phyloP scores from a whole-genome alignment of 768 basidiomycete species.

The Phylloporus arenicola region DNA sequence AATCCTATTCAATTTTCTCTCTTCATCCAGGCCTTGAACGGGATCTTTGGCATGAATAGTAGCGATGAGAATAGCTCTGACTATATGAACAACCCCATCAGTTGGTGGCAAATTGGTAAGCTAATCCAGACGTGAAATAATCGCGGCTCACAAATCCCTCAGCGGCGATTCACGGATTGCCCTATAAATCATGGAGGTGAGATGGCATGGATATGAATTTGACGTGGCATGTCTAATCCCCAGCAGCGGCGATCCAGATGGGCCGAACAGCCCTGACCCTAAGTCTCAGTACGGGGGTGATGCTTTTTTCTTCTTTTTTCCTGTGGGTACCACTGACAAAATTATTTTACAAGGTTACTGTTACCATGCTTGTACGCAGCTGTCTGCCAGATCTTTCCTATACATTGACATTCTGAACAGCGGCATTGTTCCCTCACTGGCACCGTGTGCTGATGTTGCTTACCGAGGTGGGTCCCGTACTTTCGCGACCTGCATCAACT shows the following conservation, averaged over 20 bases:
- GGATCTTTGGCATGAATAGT: conserved; percentile 2
- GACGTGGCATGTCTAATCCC: not conserved
- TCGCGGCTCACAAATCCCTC: not conserved
- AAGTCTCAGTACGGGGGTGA: conserved; percentile 8
- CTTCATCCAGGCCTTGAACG: conserved; percentile 14
- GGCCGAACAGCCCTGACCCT: conserved; percentile 4
- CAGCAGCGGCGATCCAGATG: conserved; percentile 15
- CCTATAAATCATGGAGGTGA: conserved; percentile 13
- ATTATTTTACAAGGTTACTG: conserved; percentile 12
- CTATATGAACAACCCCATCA: conserved; percentile 14
- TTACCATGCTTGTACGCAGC: conserved; percentile 14
- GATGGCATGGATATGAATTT: conserved; percentile 7
- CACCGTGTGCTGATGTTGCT: conserved; percentile 14
- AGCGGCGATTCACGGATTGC: conserved; percentile 17
- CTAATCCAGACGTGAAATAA: not conserved
- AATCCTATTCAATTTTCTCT: conserved; percentile 14
- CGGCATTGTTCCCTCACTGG: conserved; percentile 21
- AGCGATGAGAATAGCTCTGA: not conserved
- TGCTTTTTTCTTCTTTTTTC: not conserved
- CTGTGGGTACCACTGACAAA: conserved; percentile 1
- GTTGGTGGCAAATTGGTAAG: conserved; percentile 20
- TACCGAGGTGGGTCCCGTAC: conserved; percentile 5
- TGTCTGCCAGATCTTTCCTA: not conserved
- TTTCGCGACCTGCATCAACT: not conserved
- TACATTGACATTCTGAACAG: conserved; percentile 7